These are phyloP conservation scores for Saccharata proteae DNA, from an alignment of 2,329 filamentous ascomycete genomes.

Conservation along the genomic window DNA sequence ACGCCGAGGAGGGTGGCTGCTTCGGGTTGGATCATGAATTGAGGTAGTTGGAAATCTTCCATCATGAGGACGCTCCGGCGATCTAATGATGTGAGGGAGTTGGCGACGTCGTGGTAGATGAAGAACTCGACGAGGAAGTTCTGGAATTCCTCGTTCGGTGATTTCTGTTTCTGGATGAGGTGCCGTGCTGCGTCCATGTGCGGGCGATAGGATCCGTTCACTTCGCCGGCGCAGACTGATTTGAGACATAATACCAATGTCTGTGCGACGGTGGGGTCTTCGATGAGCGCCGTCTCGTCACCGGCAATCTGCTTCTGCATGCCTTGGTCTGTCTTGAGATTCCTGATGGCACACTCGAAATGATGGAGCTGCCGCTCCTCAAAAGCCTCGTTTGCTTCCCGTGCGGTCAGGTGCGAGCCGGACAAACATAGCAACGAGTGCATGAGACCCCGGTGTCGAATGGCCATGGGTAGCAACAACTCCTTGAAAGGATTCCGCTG, in stretches of 20 bases:
- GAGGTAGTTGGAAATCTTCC: conserved; percentile 40
- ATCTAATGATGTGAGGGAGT: conserved; percentile 44
- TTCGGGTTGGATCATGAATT: conserved; percentile 42
- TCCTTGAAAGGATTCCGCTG: conserved; percentile 76
- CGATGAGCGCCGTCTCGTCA: conserved; percentile 31
- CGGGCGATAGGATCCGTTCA: conserved; percentile 59
- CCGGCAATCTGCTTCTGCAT: conserved; percentile 17
- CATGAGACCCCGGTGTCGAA: conserved; percentile 72
- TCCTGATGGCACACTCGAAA: conserved; percentile 32
- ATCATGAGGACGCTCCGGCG: conserved; percentile 41
- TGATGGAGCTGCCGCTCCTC: conserved; percentile 44
- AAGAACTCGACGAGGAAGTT: conserved; percentile 67
- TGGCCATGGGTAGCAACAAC: conserved; percentile 70
- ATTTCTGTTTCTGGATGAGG: conserved; percentile 51
- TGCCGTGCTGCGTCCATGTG: conserved; percentile 67
- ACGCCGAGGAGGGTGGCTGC: conserved; percentile 61
- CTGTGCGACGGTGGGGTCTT: conserved; percentile 50
- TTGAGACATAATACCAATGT: conserved; percentile 49
- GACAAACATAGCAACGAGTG: conserved; percentile 78
- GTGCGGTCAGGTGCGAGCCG: conserved; percentile 56
- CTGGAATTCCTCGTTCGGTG: conserved; percentile 55
- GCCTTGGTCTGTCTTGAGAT: conserved; percentile 24
- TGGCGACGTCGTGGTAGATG: conserved; percentile 62
- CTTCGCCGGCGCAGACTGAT: conserved; percentile 46
- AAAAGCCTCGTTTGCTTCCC: conserved; percentile 38